Conservation (phyloP, 192 early-diverging fungal species). For the Neocallimastix lanati region DNA sequence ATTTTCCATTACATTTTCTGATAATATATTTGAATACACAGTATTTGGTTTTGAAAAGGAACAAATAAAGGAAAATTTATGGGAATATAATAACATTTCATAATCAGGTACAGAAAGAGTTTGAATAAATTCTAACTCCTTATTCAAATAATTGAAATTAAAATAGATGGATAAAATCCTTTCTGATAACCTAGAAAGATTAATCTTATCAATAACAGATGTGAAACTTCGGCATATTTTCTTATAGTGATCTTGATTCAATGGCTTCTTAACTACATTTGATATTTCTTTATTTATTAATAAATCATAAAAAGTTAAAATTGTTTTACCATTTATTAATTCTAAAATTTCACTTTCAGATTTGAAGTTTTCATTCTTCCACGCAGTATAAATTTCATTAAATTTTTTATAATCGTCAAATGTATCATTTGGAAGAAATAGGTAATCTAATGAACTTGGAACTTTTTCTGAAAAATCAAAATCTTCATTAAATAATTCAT, state of each 20-base stretch:
- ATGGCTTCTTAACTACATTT: background rate
- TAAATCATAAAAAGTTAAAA: background rate
- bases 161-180: background rate
- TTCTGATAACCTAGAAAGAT: background rate
- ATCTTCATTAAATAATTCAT: background rate
- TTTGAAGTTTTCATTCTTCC: background rate
- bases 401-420: background rate
- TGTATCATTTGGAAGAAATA: background rate
- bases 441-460: background rate
- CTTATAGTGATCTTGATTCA: background rate
- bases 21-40: background rate
- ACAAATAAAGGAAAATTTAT: background rate
- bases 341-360: background rate
- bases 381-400: background rate
- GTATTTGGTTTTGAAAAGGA: background rate
- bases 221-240: background rate
- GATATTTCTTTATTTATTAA: background rate
- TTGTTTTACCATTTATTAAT: background rate
- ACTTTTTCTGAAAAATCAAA: background rate
- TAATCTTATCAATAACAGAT: background rate
- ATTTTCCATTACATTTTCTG: background rate
- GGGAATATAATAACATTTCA: background rate
- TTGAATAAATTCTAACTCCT: background rate
- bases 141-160: background rate
- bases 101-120: background rate